Base-by-base conservation (phyloP, 83 land plant genomes). In the Picea engelmannii region DNA sequence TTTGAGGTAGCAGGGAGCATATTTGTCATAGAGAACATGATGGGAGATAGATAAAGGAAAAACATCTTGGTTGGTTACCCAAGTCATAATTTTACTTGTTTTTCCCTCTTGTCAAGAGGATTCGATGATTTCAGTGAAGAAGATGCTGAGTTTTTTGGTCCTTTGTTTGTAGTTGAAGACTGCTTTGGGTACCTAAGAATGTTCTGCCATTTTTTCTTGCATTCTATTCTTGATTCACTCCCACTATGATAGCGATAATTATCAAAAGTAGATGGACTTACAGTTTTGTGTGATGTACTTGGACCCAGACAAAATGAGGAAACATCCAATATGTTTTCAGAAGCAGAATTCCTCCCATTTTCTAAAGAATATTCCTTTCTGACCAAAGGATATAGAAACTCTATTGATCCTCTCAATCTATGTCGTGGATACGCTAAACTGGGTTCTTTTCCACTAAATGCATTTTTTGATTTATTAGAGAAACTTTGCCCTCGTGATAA, bases 91-190 rank as follows among this genome's bases (percentile, higher is more conserved):
- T 0, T 27, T 27, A 27, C 31, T 88, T 84, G 80, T 83, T 85
- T 87, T 55, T 88, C 86, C 88, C 93, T 93, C 81, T 93, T 93
- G 71, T 89, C 93, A 78, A 86, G 13, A 67, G 93, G 95, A 47
- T 93, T 89, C 91, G 87, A 86, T 55, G 87, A 68, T 23, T 73
- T 81, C 63, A 77, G 79, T 6, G 63, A 59, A 59, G 40, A 77
- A 59, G 66, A 71, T 68, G 60, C n/a, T 1, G 13, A 82, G 35
- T 4, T 40, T 8, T 61, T 64, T 61, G 6, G 77, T 11, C 65
- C 81, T 80, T 79, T 76, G 81, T 23, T 66, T 58, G 66, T 68
- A 67, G 23, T 52, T 67, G 17, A 78, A 84, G 17, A 63, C 62
- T 55, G 6, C 21, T 60, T 60, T 27, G 4, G 80, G 74, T 66